Conservation (phyloP, 352 stramenopile species). For the Pythium aquatile region DNA sequence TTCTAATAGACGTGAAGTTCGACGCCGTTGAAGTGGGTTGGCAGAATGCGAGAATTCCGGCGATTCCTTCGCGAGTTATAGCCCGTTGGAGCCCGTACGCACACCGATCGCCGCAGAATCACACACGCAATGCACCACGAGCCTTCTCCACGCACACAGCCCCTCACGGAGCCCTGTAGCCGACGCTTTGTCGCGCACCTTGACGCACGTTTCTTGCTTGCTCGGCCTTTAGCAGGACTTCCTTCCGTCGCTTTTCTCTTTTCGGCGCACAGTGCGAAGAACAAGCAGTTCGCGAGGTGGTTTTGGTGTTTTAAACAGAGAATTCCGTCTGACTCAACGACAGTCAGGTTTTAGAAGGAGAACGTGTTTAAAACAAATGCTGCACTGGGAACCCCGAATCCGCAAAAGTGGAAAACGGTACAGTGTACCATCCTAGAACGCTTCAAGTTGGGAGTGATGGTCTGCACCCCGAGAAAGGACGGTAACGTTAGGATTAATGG, state of each 20-base stretch:
- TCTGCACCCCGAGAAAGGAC: not conserved
- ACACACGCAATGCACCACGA: not conserved
- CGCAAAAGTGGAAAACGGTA: slow-evolving; percentile 19
- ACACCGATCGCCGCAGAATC: slow-evolving; percentile 4
- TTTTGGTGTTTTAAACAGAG: slow-evolving; percentile 31
- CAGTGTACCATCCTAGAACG: slow-evolving; percentile 18
- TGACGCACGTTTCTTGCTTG: slow-evolving; percentile 2
- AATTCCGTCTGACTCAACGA: slow-evolving; percentile 11
- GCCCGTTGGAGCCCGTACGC: not conserved
- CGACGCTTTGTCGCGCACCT: not conserved
- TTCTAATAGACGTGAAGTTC: not conserved
- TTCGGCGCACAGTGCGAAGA: slow-evolving; percentile 9
- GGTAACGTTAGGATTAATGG: not conserved
- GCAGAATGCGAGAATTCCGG: not conserved
- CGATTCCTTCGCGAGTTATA: not conserved
- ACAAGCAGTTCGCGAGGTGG: slow-evolving; percentile 11
- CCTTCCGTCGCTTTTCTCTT: slow-evolving; percentile 18
- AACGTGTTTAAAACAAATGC: slow-evolving; percentile 2
- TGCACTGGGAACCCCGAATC: slow-evolving; percentile 1
- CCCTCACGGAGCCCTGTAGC: slow-evolving; percentile 1
- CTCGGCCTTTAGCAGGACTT: slow-evolving; percentile 1
- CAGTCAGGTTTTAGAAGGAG: too few relatives aligned
- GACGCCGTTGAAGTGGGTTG: slow-evolving; percentile 6
- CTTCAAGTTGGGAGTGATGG: slow-evolving; percentile 38
- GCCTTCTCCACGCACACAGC: not conserved